Evolutionary conservation across 2,329 filamentous ascomycete genomes (phyloP).

Genomic region (Pseudocercospora pini-densiflorae): DNA sequence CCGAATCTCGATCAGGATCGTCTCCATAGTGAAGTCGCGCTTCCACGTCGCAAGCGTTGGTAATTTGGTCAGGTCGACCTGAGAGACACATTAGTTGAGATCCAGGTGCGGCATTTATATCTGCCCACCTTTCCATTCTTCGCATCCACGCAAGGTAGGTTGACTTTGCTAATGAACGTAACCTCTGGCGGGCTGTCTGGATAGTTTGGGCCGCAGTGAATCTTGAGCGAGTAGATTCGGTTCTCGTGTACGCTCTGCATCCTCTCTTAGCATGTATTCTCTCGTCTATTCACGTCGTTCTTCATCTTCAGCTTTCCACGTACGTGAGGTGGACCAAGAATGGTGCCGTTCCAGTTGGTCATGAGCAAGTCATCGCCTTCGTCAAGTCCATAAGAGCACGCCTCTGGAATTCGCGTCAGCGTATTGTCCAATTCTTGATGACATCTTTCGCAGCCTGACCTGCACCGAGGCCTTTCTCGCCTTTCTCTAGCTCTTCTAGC

Average conservation of each 20-base stretch:
- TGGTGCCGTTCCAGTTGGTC: slow-evolving; percentile 99
- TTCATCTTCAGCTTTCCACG: slow-evolving; percentile 43
- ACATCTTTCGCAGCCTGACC: slow-evolving; percentile 54
- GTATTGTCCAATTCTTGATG: background rate
- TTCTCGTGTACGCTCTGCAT: slow-evolving; percentile 91
- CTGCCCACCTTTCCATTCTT: slow-evolving; percentile 70
- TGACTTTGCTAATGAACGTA: slow-evolving; percentile 91
- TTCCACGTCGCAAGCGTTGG: slow-evolving; percentile 90
- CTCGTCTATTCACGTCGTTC: background rate
- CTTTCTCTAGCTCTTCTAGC: slow-evolving; percentile 97
- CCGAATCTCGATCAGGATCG: slow-evolving; percentile 78
- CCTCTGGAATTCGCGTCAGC: slow-evolving; percentile 62
- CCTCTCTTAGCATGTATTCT: slow-evolving; percentile 7
- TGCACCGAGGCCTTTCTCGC: slow-evolving; percentile 94
- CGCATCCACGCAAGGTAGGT: slow-evolving; percentile 90
- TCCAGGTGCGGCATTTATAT: background rate
- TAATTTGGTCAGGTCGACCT: slow-evolving; percentile 83
- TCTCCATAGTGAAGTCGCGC: slow-evolving; percentile 93
- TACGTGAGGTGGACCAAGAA: slow-evolving; percentile 94
- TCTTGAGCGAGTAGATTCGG: slow-evolving; percentile 97
- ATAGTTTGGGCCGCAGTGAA: slow-evolving; percentile 90
- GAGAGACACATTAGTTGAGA: slow-evolving; percentile 18
- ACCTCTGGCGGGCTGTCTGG: slow-evolving; percentile 88
- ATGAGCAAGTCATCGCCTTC: slow-evolving; percentile 94
- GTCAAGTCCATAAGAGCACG: slow-evolving; percentile 94